phyloP scores from a whole-genome alignment of 345 rosid genomes.

The Streptanthus diversifolius region DNA sequence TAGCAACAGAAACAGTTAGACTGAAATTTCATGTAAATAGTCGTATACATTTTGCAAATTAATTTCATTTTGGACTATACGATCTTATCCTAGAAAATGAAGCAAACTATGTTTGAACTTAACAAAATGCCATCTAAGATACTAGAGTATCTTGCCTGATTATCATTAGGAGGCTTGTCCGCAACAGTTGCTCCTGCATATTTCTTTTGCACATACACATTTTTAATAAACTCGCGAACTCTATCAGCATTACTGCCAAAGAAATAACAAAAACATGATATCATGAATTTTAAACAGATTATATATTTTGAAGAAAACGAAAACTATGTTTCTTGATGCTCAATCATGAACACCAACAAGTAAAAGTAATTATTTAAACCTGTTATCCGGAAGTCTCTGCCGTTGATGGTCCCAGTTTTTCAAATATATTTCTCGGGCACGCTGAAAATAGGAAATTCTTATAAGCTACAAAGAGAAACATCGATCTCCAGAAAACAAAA shows the following conservation, averaged over 20 bases:
- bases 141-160: slow-evolving; percentile 49
- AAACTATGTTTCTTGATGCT: not conserved
- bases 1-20: not conserved
- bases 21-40: not conserved
- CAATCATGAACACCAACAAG: slow-evolving; percentile 11
- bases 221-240: slow-evolving; percentile 85
- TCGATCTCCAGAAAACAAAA: not conserved
- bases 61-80: not conserved
- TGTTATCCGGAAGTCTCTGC: slow-evolving; percentile 83
- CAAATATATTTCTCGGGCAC: slow-evolving; percentile 85
- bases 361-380: slow-evolving; percentile 42
- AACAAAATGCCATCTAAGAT: not conserved
- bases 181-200: slow-evolving; percentile 64
- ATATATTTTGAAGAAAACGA: not conserved
- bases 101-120: not conserved
- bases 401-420: slow-evolving; percentile 82
- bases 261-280: slow-evolving; percentile 19
- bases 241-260: slow-evolving; percentile 62
- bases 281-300: slow-evolving; percentile 6
- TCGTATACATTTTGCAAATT: not conserved
- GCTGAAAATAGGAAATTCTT: slow-evolving; percentile 45
- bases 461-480: slow-evolving; percentile 25
- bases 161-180: slow-evolving; percentile 72
- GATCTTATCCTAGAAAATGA: not conserved
- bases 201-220: slow-evolving; percentile 70